Conservation (phyloP, 2,329 filamentous ascomycete genomes). For the Pyricularia sp. region DNA sequence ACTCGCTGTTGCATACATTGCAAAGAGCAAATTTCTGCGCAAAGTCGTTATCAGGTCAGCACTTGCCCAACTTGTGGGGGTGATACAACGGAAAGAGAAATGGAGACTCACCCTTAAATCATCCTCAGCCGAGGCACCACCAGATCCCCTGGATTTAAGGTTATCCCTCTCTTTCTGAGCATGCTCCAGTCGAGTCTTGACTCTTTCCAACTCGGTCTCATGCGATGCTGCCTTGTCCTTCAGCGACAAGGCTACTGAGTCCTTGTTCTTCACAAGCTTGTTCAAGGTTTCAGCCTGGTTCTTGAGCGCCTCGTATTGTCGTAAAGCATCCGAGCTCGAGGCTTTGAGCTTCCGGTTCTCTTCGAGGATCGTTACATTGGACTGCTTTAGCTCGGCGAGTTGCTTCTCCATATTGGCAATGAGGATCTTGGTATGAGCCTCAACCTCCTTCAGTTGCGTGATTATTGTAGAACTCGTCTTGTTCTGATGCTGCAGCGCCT, state of each 20-base stretch:
- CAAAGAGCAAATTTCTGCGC: constrained; percentile 70
- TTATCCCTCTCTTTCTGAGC: constrained; percentile 74
- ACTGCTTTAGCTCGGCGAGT: constrained; percentile 69
- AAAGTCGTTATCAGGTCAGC: not conserved
- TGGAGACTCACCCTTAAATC: constrained; percentile 66
- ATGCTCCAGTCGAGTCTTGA: constrained; percentile 69
- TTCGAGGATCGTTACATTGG: constrained; percentile 57
- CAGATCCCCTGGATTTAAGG: constrained; percentile 81
- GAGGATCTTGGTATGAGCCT: constrained; percentile 65
- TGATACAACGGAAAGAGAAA: not conserved
- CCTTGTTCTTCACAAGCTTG: constrained; percentile 65
- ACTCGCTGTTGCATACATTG: constrained; percentile 83
- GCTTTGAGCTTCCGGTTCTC: constrained; percentile 72
- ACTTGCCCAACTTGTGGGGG: not conserved
- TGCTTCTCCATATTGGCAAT: constrained; percentile 87
- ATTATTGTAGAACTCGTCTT: constrained; percentile 90
- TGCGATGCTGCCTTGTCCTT: constrained; percentile 50
- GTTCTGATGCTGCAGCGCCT: constrained; percentile 72
- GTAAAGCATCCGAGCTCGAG: constrained; percentile 58
- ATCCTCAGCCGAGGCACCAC: constrained; percentile 59
- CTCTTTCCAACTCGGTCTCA: constrained; percentile 70
- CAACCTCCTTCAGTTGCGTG: constrained; percentile 82
- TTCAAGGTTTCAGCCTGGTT: constrained; percentile 71
- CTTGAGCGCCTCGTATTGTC: constrained; percentile 62
- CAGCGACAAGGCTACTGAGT: constrained; percentile 43